Base-by-base conservation (phyloP, 257 asterid species). In the Solanum ossicruentum region DNA sequence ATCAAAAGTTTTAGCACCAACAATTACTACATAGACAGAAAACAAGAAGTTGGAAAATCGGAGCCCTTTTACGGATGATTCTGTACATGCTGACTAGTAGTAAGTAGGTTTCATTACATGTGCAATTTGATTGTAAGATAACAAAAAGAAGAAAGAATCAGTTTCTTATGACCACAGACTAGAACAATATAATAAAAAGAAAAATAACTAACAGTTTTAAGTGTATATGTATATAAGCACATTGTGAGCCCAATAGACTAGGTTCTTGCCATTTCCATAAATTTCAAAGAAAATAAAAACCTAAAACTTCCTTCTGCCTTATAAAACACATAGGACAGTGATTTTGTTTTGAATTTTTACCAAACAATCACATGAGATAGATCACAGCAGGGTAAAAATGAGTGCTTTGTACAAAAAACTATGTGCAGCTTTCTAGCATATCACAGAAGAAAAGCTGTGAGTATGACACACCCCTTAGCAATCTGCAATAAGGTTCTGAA, bases 1-100 rank as follows among this genome's bases (percentile, higher is more conserved):
- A 86, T 90, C 97, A 17, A 94, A 89, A 84, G 84, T 93, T 80
- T 81, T 95, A 63, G 91, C 97, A 51, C 84, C 97, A 17, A 82
- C 92, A 12, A 89, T 95, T 86, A 95, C 98, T 75, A 92, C 99
- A 70, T 94, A 94, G 49, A 15, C 12, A 4, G 49, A 78, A 78
- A 5, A 52, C 5, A 6, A 78, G 65, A 52, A 26, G 63, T 52
- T 78, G 16, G 83, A 78, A 52, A 26, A 17, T 78, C 8, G 3
- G 26, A 78, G 26, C 12, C 49, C 18, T 52, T 26, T 28, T 13
- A 16, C 28, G 12, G 2, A 28, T 78, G 83, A 78, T 52, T 54
- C 23, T 78, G 28, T 52, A 54, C 65, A 78, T 52, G 66, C 9
- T 52, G 66, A 78, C 52, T 78, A 52, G 65, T 54, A 28, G 49